Evolutionary conservation across 495 filamentous ascomycete genomes (phyloP).

Genomic region (Cladorrhinum samala): DNA sequence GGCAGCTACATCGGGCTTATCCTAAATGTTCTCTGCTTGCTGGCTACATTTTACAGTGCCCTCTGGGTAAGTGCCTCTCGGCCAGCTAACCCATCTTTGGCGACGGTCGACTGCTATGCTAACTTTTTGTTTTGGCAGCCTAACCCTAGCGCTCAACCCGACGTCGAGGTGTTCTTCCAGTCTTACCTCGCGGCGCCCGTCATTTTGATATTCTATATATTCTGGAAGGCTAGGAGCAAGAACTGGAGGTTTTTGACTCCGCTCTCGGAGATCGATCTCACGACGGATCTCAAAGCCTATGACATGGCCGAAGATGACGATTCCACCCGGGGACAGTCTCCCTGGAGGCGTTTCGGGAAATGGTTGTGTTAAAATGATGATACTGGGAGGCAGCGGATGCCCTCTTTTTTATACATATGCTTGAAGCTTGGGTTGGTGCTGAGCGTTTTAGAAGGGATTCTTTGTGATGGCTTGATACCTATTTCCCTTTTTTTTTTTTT

Average conservation of each 20-base stretch:
- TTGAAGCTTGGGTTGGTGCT: too few relatives aligned
- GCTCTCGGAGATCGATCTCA: conserved; percentile 33
- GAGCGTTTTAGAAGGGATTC: too few relatives aligned
- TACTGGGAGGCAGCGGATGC: neutral
- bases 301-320: conserved; percentile 19
- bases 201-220: conserved; percentile 43
- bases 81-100: neutral
- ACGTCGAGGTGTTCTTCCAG: conserved; percentile 56
- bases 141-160: conserved; percentile 46
- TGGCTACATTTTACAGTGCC: conserved; percentile 52
- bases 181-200: conserved; percentile 56
- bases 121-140: conserved; percentile 29
- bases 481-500: too few relatives aligned
- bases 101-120: neutral
- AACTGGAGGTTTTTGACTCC: conserved; percentile 63
- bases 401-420: neutral
- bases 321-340: conserved; percentile 11
- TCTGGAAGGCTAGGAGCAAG: conserved; percentile 50
- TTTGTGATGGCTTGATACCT: too few relatives aligned
- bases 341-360: conserved; percentile 30
- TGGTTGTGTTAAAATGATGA: conserved; percentile 13
- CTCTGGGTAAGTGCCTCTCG: conserved; percentile 34
- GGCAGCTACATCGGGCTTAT: conserved; percentile 57
- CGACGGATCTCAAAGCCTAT: conserved; percentile 24
- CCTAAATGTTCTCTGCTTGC: conserved; percentile 53